phyloP scores from a whole-genome alignment of 495 filamentous ascomycete species.

The Penicillium mononematosum region DNA sequence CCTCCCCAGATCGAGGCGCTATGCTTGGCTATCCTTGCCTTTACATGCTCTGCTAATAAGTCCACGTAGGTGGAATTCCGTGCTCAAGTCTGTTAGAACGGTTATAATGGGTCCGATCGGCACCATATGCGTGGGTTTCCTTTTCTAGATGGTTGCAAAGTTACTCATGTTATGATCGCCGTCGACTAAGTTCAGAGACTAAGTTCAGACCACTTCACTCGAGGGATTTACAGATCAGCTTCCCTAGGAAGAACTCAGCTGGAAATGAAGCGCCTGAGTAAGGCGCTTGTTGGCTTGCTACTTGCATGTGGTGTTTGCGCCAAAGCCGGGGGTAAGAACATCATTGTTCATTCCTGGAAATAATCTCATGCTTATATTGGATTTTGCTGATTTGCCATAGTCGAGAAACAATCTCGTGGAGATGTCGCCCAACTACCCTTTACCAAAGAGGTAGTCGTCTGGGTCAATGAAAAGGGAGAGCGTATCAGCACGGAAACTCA shows the following conservation, averaged over 20 bases:
- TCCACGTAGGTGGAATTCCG: not conserved
- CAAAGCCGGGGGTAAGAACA: constrained; percentile 18
- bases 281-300: constrained; percentile 17
- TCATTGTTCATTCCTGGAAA: not conserved
- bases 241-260: not conserved
- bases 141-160: constrained; percentile 11
- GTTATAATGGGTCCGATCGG: constrained; percentile 30
- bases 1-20: constrained; percentile 15
- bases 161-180: constrained; percentile 17
- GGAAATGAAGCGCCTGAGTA: constrained; percentile 24
- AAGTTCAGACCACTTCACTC: not conserved
- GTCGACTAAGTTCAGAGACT: constrained; percentile 15
- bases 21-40: constrained; percentile 20
- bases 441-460: constrained; percentile 57
- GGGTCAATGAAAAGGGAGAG: constrained; percentile 62
- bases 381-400: constrained; percentile 11
- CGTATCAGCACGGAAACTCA: constrained; percentile 37
- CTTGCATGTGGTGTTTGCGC: constrained; percentile 18
- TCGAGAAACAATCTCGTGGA: constrained; percentile 3
- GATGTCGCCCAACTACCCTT: constrained; percentile 19
- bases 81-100: not conserved
- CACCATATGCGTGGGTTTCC: constrained; percentile 13
- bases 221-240: constrained; percentile 4
- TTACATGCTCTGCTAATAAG: constrained; percentile 11
- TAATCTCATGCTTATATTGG: not conserved